Evolutionary conservation across 352 stramenopile species (phyloP).

Genomic region (Globisporangium iwayamae): DNA sequence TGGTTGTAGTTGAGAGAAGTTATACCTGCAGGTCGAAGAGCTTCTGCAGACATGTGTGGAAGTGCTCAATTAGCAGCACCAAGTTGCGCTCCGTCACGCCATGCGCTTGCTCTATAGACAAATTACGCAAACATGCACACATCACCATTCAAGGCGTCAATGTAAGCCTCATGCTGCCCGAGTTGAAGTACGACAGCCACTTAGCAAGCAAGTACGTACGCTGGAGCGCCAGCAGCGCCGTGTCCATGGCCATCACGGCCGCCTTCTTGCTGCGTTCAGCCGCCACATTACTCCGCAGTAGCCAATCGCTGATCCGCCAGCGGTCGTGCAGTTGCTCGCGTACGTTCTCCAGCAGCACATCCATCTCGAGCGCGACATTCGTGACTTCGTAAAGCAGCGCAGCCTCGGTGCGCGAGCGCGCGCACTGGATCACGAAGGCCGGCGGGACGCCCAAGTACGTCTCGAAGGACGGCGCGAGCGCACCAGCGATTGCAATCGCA

Average conservation of each 20-base stretch:
- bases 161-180: background rate
- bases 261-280: background rate
- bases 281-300: background rate
- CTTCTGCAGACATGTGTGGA: conserved; percentile 20
- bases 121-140: background rate
- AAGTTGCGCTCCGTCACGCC: conserved; percentile 17
- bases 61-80: conserved; percentile 13
- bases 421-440: conserved; percentile 18
- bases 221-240: conserved; percentile 28
- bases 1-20: background rate
- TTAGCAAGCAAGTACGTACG: conserved; percentile 14
- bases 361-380: conserved; percentile 30
- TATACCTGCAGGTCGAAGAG: conserved; percentile 24
- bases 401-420: conserved; percentile 19
- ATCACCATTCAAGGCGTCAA: background rate
- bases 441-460: conserved; percentile 21
- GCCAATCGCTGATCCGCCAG: conserved; percentile 14
- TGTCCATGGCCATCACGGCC: conserved; percentile 15
- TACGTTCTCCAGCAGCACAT: conserved; percentile 24
- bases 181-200: too few species aligned
- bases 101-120: conserved; percentile 12
- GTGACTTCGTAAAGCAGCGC: conserved; percentile 29
- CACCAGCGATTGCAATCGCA: conserved; percentile 1
- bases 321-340: conserved; percentile 36
- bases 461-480: conserved; percentile 7